These are phyloP conservation scores for Inga leiocalycina DNA, from an alignment of 306 rosid genomes.

Conservation along the genomic window DNA sequence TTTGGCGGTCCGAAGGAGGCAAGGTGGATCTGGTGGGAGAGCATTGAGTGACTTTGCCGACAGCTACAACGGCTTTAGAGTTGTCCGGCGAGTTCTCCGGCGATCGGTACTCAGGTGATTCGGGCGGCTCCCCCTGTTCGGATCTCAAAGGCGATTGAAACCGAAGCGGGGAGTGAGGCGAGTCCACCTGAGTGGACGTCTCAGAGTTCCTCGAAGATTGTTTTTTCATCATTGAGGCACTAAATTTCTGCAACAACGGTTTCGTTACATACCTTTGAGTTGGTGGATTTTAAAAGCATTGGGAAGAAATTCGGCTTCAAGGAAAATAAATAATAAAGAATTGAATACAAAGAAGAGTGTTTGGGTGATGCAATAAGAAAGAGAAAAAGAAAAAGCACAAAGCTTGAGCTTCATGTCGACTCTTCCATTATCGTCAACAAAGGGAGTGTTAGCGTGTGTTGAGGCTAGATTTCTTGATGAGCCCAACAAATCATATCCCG, in stretches of 20 bases:
- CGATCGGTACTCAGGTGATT: slow-evolving; percentile 55
- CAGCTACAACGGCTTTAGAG: slow-evolving; percentile 61
- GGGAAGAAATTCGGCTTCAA: background rate
- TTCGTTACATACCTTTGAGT: slow-evolving; percentile 24
- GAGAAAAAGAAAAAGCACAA: slow-evolving; percentile 14
- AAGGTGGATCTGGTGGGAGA: slow-evolving; percentile 46
- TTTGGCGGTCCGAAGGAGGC: slow-evolving; percentile 33
- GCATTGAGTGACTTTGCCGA: slow-evolving; percentile 46
- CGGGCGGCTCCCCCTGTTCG: slow-evolving; percentile 67
- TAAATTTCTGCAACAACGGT: slow-evolving; percentile 19
- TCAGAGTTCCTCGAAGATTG: slow-evolving; percentile 60
- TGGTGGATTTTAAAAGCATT: slow-evolving; percentile 34
- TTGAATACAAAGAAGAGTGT: slow-evolving; percentile 27
- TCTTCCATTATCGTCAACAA: background rate
- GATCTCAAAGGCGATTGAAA: slow-evolving; percentile 71
- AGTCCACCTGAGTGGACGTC: slow-evolving; percentile 50
- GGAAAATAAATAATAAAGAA: slow-evolving; percentile 1
- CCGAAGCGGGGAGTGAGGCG: slow-evolving; percentile 74
- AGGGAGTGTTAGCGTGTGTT: background rate
- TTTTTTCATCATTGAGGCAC: slow-evolving; percentile 51
- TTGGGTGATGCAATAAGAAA: slow-evolving; percentile 45
- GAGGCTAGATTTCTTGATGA: background rate
- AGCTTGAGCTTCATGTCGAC: slow-evolving; percentile 31
- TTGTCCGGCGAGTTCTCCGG: slow-evolving; percentile 59
- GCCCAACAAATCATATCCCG: background rate